These are phyloP conservation scores for Geranium incanum DNA, from an alignment of 441 rosid species.

Conservation along the genomic window DNA sequence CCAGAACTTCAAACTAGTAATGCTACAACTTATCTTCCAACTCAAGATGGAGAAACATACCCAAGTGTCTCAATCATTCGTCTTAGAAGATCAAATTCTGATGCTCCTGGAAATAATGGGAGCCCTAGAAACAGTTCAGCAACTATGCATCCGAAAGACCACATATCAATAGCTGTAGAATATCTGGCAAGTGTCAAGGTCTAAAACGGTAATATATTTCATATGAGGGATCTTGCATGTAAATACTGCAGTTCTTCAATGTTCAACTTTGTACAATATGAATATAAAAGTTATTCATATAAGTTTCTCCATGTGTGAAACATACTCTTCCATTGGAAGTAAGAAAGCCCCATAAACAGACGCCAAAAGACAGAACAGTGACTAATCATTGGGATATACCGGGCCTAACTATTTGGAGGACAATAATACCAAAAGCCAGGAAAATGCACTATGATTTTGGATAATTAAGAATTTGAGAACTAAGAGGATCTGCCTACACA, in stretches of 20 bases:
- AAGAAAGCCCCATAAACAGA: not conserved
- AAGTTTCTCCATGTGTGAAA: not conserved
- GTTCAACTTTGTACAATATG: not conserved
- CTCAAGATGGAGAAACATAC: slow-evolving; percentile 37
- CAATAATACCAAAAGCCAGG: not conserved
- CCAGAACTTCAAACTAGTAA: slow-evolving; percentile 11
- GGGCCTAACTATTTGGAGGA: not conserved
- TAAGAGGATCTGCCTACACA: slow-evolving; percentile 2
- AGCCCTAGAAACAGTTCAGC: slow-evolving; percentile 96
- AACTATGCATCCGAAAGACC: slow-evolving; percentile 99
- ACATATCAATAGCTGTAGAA: slow-evolving; percentile 97
- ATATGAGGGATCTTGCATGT: not conserved
- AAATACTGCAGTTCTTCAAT: not conserved
- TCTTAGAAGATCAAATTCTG: slow-evolving; percentile 92
- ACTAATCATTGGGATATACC: not conserved
- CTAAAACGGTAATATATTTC: slow-evolving; percentile 10
- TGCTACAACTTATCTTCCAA: slow-evolving; percentile 7
- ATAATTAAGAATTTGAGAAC: not conserved
- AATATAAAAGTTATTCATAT: not conserved
- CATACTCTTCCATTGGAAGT: not conserved
- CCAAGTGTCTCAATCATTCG: slow-evolving; percentile 93
- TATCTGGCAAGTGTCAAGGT: slow-evolving; percentile 70
- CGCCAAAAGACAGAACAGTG: slow-evolving; percentile 1
- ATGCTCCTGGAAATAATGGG: slow-evolving; percentile 98
- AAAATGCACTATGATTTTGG: not conserved